Evolutionary conservation across 257 asterid species (phyloP), one percentile per base, ranked within the genome.

Genomic region (Scutellaria minor): DNA sequence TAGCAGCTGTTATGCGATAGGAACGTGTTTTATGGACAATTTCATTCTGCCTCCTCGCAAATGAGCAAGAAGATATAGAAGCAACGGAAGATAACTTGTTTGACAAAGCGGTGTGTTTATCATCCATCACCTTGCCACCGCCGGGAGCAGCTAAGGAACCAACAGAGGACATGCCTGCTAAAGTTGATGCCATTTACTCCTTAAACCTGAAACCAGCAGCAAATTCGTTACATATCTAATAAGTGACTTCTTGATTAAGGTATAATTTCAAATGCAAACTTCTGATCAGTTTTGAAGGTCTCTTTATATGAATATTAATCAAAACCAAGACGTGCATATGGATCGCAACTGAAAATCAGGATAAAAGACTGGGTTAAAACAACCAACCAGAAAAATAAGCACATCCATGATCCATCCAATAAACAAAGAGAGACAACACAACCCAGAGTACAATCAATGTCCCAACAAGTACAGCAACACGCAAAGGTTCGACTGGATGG

Each of bases 131-230:
- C 72, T 82, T 74, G 90, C 84, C 73, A 31, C 37, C 37, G 35
- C 88, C 78, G 1, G 93, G 68, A 79, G 96, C 86, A 79, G 96
- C 94, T 75, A 93, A 74, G 27, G 95, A 90, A 40, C 96, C 96
- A 44, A 82, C 92, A 9, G 97, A 83, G 61, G 88, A 76, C 83
- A 91, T 72, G 56, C 93, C 96, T 66, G 89, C 66, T 64, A 91
- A 80, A 7, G 90, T 78, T 20, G 97, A 93, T 5, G 98, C 94
- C 98, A 91, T 91, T 77, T 87, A 18, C 73, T 75, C 71, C 63
- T 66, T 67, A 15, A 24, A 71, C 73, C 82, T 81, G 77, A 70
- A 22, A 11, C 37, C 70, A 55, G 37, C 45, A 79, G 20, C 40
- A 54, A 44, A 45, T 18, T 22, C 37, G 37, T 31, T 31, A 2